These are phyloP conservation scores for Phytopythium litorale DNA, from an alignment of 352 stramenopile genomes.

Conservation along the genomic window DNA sequence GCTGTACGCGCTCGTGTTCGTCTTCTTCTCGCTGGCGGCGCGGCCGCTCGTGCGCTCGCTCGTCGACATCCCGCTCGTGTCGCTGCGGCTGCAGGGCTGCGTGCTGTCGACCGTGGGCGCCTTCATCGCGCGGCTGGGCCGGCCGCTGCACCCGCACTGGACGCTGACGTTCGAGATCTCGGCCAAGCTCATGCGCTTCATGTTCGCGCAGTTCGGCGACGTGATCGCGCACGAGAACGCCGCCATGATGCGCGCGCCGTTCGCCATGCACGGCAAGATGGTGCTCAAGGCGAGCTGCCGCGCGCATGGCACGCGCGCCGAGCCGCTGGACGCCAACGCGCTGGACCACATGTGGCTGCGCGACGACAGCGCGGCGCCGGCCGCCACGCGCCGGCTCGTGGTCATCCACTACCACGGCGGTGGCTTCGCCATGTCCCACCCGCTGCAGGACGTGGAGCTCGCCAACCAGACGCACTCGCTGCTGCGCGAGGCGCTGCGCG, in stretches of 20 bases:
- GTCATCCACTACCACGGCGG: conserved; percentile 47
- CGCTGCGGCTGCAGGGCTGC: conserved; percentile 22
- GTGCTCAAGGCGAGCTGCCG: conserved; percentile 18
- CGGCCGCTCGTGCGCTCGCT: conserved; percentile 19
- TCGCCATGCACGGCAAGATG: conserved; percentile 21
- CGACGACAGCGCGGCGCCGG: conserved; percentile 4
- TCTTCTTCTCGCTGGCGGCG: conserved; percentile 14
- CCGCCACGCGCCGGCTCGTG: conserved; percentile 20
- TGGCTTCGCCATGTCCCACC: conserved; percentile 31
- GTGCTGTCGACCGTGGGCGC: conserved; percentile 14
- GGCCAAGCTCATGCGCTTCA: conserved; percentile 29
- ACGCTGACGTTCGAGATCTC: conserved; percentile 32
- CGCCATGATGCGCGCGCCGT: conserved; percentile 21
- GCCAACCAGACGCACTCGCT: conserved; percentile 19
- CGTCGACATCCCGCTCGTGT: conserved; percentile 18
- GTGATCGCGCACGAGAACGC: conserved; percentile 21
- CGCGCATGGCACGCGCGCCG: conserved; percentile 16
- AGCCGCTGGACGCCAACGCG: conserved; percentile 21
- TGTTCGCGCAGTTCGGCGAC: conserved; percentile 30
- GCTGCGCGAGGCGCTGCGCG: conserved; percentile 17
- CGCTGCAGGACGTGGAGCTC: conserved; percentile 23
- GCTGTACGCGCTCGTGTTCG: conserved; percentile 15
- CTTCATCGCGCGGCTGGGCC: conserved; percentile 16
- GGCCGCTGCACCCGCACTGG: conserved; percentile 29
- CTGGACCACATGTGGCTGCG: conserved; percentile 42